Evolutionary conservation across 2,329 filamentous ascomycete species (phyloP).

Genomic region (Tolypocladium ophioglossoides): DNA sequence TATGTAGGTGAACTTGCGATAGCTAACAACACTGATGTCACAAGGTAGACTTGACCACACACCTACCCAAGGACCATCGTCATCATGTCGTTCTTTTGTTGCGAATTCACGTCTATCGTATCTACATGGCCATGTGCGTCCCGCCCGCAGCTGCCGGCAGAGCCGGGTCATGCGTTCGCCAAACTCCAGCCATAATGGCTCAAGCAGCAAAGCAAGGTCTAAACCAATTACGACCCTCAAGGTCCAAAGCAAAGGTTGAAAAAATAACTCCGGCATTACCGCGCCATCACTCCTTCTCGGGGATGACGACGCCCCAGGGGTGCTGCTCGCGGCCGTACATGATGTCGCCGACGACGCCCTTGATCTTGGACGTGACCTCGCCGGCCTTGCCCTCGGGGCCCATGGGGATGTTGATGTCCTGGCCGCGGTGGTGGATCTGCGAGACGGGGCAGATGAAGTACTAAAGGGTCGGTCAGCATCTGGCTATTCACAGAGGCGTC

Average conservation of each 20-base stretch:
- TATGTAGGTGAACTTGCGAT: not conserved
- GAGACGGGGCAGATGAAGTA: conserved; percentile 63
- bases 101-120: not conserved
- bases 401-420: conserved; percentile 53
- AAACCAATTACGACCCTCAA: not conserved
- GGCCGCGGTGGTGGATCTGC: conserved; percentile 55
- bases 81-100: not conserved
- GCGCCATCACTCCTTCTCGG: conserved; percentile 38
- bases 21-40: not conserved
- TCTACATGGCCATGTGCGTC: not conserved
- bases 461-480: conserved; percentile 24
- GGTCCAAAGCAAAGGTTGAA: not conserved
- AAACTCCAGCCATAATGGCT: not conserved
- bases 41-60: not conserved
- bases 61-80: not conserved
- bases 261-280: not conserved
- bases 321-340: conserved; percentile 64
- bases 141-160: not conserved
- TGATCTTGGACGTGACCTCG: conserved; percentile 49
- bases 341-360: conserved; percentile 58
- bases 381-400: conserved; percentile 38
- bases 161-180: not conserved
- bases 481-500: not conserved
- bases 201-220: not conserved
- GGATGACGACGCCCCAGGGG: conserved; percentile 58